A percentile compares a stretch with the other conserved stretches of the same genome.
Conservation (phyloP, 768 basidiomycete genomes). For the Chiua virens region DNA sequence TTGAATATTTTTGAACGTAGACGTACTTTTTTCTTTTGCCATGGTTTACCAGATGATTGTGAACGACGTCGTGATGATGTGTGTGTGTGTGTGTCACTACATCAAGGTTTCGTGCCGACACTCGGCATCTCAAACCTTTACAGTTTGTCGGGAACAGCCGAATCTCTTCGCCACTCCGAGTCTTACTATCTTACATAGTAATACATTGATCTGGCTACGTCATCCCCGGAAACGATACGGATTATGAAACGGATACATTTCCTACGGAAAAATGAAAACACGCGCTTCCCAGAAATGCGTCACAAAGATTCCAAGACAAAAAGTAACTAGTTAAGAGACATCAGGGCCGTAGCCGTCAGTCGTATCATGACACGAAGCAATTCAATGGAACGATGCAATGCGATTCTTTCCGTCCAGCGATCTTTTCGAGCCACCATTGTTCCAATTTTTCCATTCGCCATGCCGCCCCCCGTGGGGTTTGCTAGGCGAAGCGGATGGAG, state of each 20-base stretch:
- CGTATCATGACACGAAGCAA: background rate
- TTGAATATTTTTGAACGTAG: too few species aligned
- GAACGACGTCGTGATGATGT: conserved; percentile 1
- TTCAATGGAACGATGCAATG: background rate
- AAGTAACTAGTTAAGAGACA: background rate
- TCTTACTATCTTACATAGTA: too few species aligned
- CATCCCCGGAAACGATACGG: too few species aligned
- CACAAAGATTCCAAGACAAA: too few species aligned
- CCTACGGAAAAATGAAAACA: too few species aligned
- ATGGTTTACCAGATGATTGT: conserved; percentile 12
- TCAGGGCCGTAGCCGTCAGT: background rate
- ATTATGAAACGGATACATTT: too few species aligned
- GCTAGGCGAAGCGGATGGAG: background rate
- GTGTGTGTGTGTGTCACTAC: background rate
- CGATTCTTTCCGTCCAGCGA: conserved; percentile 10
- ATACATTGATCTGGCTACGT: too few species aligned
- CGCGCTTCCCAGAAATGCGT: too few species aligned
- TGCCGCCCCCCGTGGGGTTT: background rate
- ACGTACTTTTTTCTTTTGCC: conserved; percentile 27
- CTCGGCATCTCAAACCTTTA: conserved; percentile 19
- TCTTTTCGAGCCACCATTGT: background rate
- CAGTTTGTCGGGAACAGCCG: conserved; percentile 5
- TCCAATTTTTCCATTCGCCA: background rate
- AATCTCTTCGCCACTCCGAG: too few species aligned
- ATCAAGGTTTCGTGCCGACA: conserved; percentile 24